Evolutionary conservation across 192 early-diverging fungal genomes (phyloP).

Genomic region (Linnemannia schmuckeri): DNA sequence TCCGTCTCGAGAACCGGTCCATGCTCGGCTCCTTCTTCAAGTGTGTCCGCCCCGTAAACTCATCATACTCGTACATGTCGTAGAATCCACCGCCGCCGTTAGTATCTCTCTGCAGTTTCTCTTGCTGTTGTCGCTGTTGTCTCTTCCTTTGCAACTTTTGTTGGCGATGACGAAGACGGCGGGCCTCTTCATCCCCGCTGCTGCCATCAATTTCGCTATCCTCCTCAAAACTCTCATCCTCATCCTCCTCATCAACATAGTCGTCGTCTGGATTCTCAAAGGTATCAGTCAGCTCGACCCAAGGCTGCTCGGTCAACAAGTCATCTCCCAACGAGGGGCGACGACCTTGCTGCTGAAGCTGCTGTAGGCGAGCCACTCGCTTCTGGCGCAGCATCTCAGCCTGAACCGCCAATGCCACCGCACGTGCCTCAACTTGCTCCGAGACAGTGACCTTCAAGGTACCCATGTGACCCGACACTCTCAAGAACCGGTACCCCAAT

Average conservation of each 20-base stretch:
- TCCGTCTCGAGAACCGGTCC: slow-evolving; percentile 46
- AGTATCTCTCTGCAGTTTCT: neutral
- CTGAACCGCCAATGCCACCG: slow-evolving; percentile 39
- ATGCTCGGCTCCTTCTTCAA: slow-evolving; percentile 11
- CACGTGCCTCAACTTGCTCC: slow-evolving; percentile 49
- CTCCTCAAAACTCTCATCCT: neutral
- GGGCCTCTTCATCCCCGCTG: neutral
- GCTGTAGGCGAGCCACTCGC: slow-evolving; percentile 7
- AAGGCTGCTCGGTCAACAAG: slow-evolving; percentile 4
- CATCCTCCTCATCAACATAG: neutral
- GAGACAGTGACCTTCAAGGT: slow-evolving; percentile 52
- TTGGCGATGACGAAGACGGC: neutral
- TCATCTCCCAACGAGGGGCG: neutral
- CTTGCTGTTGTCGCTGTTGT: neutral
- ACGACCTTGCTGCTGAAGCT: neutral
- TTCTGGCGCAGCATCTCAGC: slow-evolving; percentile 45
- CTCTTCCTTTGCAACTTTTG: neutral
- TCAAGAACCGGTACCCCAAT: slow-evolving; percentile 49
- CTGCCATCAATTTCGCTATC: neutral
- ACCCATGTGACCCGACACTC: slow-evolving; percentile 54
- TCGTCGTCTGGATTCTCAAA: slow-evolving; percentile 3
- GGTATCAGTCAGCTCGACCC: slow-evolving; percentile 22
- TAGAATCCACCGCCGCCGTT: neutral
- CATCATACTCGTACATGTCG: slow-evolving; percentile 45
- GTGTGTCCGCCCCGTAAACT: slow-evolving; percentile 25